Conservation (phyloP, 805 yeast species). For the Hanseniaspora clermontiae region DNA sequence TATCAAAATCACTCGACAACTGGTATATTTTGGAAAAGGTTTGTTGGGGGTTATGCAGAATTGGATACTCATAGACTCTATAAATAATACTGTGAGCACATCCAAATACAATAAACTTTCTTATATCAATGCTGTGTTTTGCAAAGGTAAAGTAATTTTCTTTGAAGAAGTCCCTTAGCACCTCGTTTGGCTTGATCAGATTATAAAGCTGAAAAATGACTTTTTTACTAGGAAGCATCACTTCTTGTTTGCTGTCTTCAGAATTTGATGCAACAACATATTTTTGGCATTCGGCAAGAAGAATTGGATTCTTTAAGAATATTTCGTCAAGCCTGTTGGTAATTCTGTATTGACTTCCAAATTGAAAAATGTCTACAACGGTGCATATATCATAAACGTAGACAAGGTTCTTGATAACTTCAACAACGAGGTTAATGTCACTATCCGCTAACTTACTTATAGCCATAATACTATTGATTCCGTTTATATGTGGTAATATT, state of each 20-base stretch:
- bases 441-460: conserved; percentile 74
- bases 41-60: neutral
- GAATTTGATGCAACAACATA: conserved; percentile 36
- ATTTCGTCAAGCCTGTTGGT: conserved; percentile 57
- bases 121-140: conserved; percentile 52
- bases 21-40: neutral
- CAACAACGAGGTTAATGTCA: conserved; percentile 62
- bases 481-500: conserved; percentile 75
- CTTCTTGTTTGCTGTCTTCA: conserved; percentile 14
- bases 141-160: conserved; percentile 46
- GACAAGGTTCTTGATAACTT: conserved; percentile 80
- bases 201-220: conserved; percentile 61
- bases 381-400: conserved; percentile 71
- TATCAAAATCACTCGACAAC: neutral
- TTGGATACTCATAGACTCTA: conserved; percentile 65
- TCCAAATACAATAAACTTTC: conserved; percentile 82
- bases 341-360: conserved; percentile 76
- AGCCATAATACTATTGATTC: conserved; percentile 66
- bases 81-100: conserved; percentile 68
- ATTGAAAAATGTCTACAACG: conserved; percentile 78
- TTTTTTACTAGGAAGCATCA: conserved; percentile 46
- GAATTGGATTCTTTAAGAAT: conserved; percentile 48
- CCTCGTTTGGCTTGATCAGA: conserved; percentile 63
- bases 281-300: conserved; percentile 76
- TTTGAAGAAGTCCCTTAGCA: conserved; percentile 69